Conservation (phyloP, 2,329 filamentous ascomycete species). For the Coniochaeta sp. region DNA sequence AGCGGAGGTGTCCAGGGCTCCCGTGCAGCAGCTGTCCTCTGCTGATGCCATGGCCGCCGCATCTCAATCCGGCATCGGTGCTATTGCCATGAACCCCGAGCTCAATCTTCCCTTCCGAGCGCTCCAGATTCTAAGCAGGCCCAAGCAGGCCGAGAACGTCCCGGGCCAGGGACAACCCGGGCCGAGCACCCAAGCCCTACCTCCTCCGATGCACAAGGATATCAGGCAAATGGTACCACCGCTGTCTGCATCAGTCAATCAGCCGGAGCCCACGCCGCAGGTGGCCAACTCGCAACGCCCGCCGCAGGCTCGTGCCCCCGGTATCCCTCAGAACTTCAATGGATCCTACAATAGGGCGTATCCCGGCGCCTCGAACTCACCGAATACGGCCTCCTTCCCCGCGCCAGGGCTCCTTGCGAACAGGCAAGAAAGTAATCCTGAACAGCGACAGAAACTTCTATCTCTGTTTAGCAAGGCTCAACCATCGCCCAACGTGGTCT, state of each 20-base stretch:
- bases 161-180: constrained; percentile 10
- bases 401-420: constrained; percentile 19
- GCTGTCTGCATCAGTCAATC: not conserved
- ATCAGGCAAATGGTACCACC: not conserved
- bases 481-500: constrained; percentile 11
- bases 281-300: not conserved
- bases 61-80: constrained; percentile 20
- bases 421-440: constrained; percentile 27
- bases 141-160: constrained; percentile 17
- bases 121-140: constrained; percentile 28
- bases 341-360: not conserved
- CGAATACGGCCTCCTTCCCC: constrained; percentile 19
- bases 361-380: not conserved
- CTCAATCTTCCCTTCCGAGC: constrained; percentile 30
- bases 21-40: constrained; percentile 9
- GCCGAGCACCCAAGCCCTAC: constrained; percentile 8
- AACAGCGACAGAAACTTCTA: constrained; percentile 40
- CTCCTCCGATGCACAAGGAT: constrained; percentile 14
- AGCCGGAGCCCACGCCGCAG: not conserved
- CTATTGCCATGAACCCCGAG: constrained; percentile 26
- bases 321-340: not conserved
- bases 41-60: constrained; percentile 17
- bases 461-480: constrained; percentile 54
- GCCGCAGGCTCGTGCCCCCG: not conserved
- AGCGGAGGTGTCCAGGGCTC: constrained; percentile 4